Conservation (phyloP, 495 filamentous ascomycete species). For the Neurospora intermedia region DNA sequence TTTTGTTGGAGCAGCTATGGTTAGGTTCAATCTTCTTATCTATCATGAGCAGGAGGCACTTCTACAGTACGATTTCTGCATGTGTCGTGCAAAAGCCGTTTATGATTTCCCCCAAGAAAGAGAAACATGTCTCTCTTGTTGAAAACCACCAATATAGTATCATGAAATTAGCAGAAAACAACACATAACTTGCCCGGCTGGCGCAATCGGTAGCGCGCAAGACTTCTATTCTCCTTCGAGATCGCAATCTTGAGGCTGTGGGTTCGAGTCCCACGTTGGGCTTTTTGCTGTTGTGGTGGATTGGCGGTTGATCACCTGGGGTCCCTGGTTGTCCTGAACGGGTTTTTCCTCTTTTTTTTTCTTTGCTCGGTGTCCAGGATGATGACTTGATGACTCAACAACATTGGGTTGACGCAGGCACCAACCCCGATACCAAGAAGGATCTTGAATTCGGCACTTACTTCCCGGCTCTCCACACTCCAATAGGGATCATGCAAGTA, state of each 20-base stretch:
- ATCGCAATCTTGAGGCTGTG: not conserved
- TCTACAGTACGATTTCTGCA: not conserved
- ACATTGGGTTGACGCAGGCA: not conserved
- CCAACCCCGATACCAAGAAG: not conserved
- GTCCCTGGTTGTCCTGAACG: not conserved
- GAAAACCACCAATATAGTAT: not conserved
- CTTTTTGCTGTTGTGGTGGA: not conserved
- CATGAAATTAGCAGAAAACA: not conserved
- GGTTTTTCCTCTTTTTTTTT: not conserved
- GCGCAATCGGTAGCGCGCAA: not conserved
- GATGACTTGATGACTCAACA: not conserved
- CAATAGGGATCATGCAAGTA: not conserved
- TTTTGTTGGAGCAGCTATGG: not conserved
- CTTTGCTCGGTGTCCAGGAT: not conserved
- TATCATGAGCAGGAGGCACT: not conserved
- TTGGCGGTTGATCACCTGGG: not conserved
- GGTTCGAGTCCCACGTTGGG: not conserved
- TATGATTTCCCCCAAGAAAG: not conserved
- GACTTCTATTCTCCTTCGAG: not conserved
- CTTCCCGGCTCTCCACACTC: not conserved
- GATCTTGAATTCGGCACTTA: not conserved
- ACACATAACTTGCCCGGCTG: not conserved
- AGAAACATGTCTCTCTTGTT: not conserved
- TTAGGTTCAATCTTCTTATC: not conserved
- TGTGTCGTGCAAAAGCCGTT: not conserved